Evolutionary conservation across 163 green algal species (phyloP).

Genomic region (Coccomyxa subellipsoidea): DNA sequence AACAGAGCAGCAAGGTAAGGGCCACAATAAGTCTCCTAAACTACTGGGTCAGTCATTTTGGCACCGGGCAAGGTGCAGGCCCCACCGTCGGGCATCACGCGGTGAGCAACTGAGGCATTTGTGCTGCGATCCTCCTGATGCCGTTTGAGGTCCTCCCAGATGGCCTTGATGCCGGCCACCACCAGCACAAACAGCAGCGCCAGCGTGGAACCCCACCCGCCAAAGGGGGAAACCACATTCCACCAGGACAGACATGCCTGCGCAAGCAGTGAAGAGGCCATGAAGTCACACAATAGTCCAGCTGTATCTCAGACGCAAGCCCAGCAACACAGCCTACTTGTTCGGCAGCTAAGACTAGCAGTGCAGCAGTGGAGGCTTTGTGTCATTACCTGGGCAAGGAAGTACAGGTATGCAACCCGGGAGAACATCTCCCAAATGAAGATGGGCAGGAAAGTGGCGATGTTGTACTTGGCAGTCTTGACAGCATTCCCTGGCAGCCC

Average conservation of each 20-base stretch:
- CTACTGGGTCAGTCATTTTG: too few species aligned
- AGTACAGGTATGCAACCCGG: slow-evolving; percentile 81
- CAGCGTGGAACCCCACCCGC: slow-evolving; percentile 62
- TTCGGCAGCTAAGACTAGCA: too few species aligned
- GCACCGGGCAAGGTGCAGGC: too few species aligned
- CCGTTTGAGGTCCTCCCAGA: slow-evolving; percentile 78
- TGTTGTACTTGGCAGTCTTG: slow-evolving; percentile 76
- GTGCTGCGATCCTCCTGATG: slow-evolving; percentile 70
- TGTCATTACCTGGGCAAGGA: slow-evolving; percentile 65
- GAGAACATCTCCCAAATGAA: slow-evolving; percentile 86
- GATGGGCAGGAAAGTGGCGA: slow-evolving; percentile 72
- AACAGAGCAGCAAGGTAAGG: too few species aligned
- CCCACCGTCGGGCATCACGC: slow-evolving; percentile 53
- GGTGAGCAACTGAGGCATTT: slow-evolving; percentile 64
- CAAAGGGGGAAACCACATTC: slow-evolving; percentile 73
- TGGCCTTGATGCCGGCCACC: slow-evolving; percentile 77
- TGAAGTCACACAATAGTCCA: too few species aligned
- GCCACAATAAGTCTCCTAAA: too few species aligned
- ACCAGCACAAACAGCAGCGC: slow-evolving; percentile 83
- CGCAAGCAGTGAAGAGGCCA: background rate
- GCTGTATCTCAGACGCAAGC: too few species aligned
- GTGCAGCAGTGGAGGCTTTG: too few species aligned
- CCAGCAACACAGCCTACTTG: background rate
- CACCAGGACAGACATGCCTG: slow-evolving; percentile 77
- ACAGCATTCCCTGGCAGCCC: slow-evolving; percentile 49